phyloP scores from a whole-genome alignment of 1,139 yeast species.

The Yarrowia galli region DNA sequence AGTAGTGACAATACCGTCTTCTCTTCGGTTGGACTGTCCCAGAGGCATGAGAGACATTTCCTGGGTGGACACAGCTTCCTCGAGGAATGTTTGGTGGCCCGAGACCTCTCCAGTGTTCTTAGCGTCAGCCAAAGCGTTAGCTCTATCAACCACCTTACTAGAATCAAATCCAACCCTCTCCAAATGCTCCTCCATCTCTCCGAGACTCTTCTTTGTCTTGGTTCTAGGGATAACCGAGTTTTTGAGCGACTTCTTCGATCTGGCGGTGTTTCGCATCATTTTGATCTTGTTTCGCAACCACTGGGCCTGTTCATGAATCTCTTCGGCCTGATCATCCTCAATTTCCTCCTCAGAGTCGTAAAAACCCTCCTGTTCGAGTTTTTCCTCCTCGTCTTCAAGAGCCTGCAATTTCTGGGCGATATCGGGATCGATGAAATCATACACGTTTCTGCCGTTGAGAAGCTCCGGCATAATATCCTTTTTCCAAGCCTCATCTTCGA shows the following conservation, averaged over 20 bases:
- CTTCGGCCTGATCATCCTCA: constrained; percentile 67
- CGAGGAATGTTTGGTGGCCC: constrained; percentile 80
- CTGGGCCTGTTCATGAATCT: constrained; percentile 81
- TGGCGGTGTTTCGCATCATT: constrained; percentile 86
- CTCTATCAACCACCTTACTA: constrained; percentile 57
- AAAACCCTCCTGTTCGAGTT: constrained; percentile 91
- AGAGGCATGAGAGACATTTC: constrained; percentile 47
- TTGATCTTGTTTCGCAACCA: constrained; percentile 97
- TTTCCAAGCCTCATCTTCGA: constrained; percentile 98
- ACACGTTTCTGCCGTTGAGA: constrained; percentile 93
- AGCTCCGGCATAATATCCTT: constrained; percentile 96
- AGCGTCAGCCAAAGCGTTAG: constrained; percentile 53
- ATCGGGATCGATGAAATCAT: constrained; percentile 96
- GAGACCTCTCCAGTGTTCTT: constrained; percentile 55
- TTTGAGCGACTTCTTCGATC: constrained; percentile 85
- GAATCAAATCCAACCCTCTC: constrained; percentile 90
- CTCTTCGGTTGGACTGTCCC: constrained; percentile 79
- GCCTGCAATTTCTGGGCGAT: constrained; percentile 92
- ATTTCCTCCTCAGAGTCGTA: constrained; percentile 85
- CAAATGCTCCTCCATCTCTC: constrained; percentile 88
- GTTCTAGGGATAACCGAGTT: constrained; percentile 96
- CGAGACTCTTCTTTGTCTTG: constrained; percentile 74
- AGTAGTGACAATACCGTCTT: constrained; percentile 79
- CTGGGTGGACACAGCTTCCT: constrained; percentile 57
- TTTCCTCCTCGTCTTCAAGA: constrained; percentile 95